Evolutionary conservation across 768 basidiomycete genomes (phyloP).

Genomic region (Boletus coccyginus): DNA sequence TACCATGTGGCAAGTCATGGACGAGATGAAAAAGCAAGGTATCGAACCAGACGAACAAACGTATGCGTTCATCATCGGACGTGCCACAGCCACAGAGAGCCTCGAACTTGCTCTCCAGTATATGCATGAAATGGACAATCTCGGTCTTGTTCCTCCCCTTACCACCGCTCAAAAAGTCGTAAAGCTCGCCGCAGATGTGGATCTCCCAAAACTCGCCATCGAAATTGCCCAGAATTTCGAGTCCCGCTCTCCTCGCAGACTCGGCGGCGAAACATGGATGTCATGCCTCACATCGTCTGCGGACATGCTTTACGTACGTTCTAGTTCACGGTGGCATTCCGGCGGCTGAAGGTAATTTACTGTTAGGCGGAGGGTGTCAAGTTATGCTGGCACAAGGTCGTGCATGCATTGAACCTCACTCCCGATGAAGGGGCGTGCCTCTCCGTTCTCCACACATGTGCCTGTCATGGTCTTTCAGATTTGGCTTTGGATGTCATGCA

Average conservation of each 20-base stretch:
- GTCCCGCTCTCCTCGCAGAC: conserved; percentile 44
- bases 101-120: conserved; percentile 65
- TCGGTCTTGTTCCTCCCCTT: conserved; percentile 49
- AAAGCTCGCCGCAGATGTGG: conserved; percentile 47
- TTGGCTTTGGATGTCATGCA: conserved; percentile 67
- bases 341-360: neutral
- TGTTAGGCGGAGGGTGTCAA: conserved; percentile 64
- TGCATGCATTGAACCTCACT: conserved; percentile 47
- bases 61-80: conserved; percentile 52
- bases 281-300: conserved; percentile 65
- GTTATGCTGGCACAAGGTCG: conserved; percentile 58
- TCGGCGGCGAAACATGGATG: conserved; percentile 60
- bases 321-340: neutral
- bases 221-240: conserved; percentile 69
- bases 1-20: conserved; percentile 47
- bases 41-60: conserved; percentile 52
- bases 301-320: conserved; percentile 63
- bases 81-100: conserved; percentile 45
- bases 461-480: conserved; percentile 65
- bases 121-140: conserved; percentile 55
- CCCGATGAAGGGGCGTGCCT: conserved; percentile 77
- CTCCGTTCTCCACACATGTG: conserved; percentile 69
- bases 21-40: conserved; percentile 51
- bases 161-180: conserved; percentile 52
- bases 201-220: conserved; percentile 64